A percentile compares a stretch with the other conserved stretches of the same genome.
Evolutionary conservation across 2,329 filamentous ascomycete species (phyloP).

Genomic region (Drechslerella coelobrocha): DNA sequence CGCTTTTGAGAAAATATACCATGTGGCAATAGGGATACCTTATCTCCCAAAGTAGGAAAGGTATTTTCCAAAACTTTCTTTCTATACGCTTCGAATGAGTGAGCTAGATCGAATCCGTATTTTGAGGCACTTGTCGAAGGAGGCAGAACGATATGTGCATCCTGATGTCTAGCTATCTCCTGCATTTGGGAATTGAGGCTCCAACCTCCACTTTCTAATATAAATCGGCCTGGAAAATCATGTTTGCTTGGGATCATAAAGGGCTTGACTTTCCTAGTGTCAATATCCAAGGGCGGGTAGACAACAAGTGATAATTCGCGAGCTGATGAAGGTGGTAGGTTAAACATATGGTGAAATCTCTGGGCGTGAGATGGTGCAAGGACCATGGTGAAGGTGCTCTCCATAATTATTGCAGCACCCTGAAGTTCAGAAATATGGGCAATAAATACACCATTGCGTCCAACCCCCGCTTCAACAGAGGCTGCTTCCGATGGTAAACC

Average conservation of each 20-base stretch:
- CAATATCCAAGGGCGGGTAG: conserved; percentile 51
- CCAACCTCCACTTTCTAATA: conserved; percentile 12
- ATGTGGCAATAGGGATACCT: neutral
- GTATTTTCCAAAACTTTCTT: neutral
- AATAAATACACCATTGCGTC: conserved; percentile 41
- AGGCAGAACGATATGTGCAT: conserved; percentile 1
- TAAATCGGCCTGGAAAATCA: conserved; percentile 12
- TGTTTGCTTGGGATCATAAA: neutral
- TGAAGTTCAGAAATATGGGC: conserved; percentile 49
- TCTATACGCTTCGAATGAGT: conserved; percentile 14
- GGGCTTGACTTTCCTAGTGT: neutral
- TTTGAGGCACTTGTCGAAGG: neutral
- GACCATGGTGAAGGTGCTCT: conserved; percentile 48
- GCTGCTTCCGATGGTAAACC: conserved; percentile 50
- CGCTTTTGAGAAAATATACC: conserved; percentile 10
- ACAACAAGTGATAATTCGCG: conserved; percentile 50
- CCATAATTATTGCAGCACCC: conserved; percentile 31
- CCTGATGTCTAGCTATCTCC: neutral
- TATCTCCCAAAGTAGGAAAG: neutral
- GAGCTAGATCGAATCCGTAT: conserved; percentile 9
- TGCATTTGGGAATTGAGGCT: neutral
- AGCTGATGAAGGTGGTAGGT: conserved; percentile 43
- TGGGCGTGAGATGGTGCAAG: conserved; percentile 52
- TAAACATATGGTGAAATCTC: conserved; percentile 50
- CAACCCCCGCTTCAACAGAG: conserved; percentile 49